Evolutionary conservation across 2,329 filamentous ascomycete genomes (phyloP), one percentile per base, ranked within the genome.

Genomic region (Aspergillus oerlinghausenensis): DNA sequence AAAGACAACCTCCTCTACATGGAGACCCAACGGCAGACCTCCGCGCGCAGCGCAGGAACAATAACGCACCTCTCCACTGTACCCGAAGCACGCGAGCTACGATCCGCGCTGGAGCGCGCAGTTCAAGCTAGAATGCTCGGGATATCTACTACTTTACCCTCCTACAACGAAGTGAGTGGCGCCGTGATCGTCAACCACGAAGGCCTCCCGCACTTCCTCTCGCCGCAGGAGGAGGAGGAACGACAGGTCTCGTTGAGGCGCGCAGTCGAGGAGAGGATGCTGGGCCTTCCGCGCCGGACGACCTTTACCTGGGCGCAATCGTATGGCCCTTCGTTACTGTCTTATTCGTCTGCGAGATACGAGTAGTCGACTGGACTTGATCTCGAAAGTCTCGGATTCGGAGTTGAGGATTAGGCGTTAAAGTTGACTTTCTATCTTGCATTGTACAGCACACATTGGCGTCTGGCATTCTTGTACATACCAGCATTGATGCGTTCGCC

Each of bases 141-240:
- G 28, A 42, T 42, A 17, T 32, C 45, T 40, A 51, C 40, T 43
- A 14, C 54, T 8, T 55, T 66, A 4, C 66, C 66, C 3, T 51
- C 54, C 9, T 68, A 68, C 48, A 66, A 65, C 60, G 64, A 67
- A 14, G 63, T 68, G 11, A 67, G 63, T 50, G 66, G 63, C 17
- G 58, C 65, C 11, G 65, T 68, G 23, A 48, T 68, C n/a, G 63
- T 68, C 29, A 63, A 63, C 51, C 58, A 57, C 42, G 51, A 67
- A 42, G 66, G 66, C 0, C 42, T 58, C 5, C 65, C 64, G 40
- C 64, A 60, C 23, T 67, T 68, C 26, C 60, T 68, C 3, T 65
- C 65, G 6, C 65, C 64, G 3, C 58, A 66, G 38, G 65, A 68
- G 51, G 65, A 68, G 49, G 45, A 53, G 3, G 65, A 67, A 10